These are phyloP conservation scores for Quercus cerris DNA, from an alignment of 306 rosid genomes.

Conservation along the genomic window DNA sequence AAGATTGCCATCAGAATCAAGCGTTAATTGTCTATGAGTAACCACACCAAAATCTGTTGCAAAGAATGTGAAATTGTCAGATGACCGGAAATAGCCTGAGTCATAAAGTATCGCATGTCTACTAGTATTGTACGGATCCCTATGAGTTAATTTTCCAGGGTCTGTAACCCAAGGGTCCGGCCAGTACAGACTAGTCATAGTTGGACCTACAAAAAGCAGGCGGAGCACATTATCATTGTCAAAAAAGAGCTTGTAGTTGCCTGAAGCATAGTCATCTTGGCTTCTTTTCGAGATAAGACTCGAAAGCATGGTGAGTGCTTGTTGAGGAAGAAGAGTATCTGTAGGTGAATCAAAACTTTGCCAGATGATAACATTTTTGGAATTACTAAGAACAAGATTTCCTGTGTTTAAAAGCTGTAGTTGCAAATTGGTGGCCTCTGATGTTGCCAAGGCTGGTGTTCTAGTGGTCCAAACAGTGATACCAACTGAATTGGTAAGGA, in stretches of 20 bases:
- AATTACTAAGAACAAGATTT: constrained; percentile 30
- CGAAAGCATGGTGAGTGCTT: constrained; percentile 20
- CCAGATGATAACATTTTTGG: constrained; percentile 29
- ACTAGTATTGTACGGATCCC: constrained; percentile 28
- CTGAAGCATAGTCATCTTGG: constrained; percentile 25
- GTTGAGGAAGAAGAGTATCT: constrained; percentile 49
- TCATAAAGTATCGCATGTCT: constrained; percentile 24
- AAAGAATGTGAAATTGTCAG: constrained; percentile 2
- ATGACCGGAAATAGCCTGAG: constrained; percentile 27
- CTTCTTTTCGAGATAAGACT: constrained; percentile 29
- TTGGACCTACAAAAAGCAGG: constrained; percentile 19
- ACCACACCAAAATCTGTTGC: constrained; percentile 9
- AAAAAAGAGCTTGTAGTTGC: constrained; percentile 37
- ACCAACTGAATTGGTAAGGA: constrained; percentile 36
- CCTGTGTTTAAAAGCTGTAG: constrained; percentile 38
- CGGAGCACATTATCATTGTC: constrained; percentile 43
- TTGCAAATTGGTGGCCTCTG: neutral
- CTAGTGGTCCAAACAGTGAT: constrained; percentile 33
- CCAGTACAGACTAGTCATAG: constrained; percentile 31
- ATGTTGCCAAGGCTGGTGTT: neutral
- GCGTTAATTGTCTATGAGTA: neutral
- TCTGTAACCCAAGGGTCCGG: constrained; percentile 15
- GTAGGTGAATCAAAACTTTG: constrained; percentile 51
- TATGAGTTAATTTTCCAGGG: neutral
- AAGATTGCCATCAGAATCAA: constrained; percentile 37